Evolutionary conservation across 2,329 filamentous ascomycete genomes (phyloP).

Genomic region (Fusarium nisikadoi): DNA sequence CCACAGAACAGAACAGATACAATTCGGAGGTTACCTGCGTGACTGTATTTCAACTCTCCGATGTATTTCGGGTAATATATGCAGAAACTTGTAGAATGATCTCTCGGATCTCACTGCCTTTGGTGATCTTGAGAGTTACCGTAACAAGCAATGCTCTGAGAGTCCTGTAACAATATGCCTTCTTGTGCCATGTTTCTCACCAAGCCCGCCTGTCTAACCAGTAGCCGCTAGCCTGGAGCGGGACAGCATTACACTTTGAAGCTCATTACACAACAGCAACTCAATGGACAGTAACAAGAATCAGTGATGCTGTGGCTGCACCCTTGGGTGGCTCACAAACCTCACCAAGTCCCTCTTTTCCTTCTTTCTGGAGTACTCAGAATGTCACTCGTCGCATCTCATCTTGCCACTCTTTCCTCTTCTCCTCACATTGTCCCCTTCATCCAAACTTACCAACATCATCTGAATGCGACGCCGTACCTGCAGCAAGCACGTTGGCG

Average conservation of each 20-base stretch:
- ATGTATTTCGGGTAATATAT: not conserved
- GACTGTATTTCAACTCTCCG: not conserved
- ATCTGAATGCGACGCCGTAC: slow-evolving; percentile 32
- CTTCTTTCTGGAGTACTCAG: not conserved
- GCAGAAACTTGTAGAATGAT: not conserved
- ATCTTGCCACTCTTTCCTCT: slow-evolving; percentile 2
- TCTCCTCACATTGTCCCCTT: slow-evolving; percentile 4
- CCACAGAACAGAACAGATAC: not conserved
- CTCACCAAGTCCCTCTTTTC: not conserved
- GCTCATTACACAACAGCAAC: slow-evolving; percentile 30
- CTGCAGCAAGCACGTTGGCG: slow-evolving; percentile 34
- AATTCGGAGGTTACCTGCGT: not conserved
- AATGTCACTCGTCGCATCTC: slow-evolving; percentile 31
- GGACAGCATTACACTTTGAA: slow-evolving; percentile 3
- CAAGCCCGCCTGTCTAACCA: not conserved
- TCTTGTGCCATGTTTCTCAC: not conserved
- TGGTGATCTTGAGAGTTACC: not conserved
- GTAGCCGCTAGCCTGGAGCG: slow-evolving; percentile 5
- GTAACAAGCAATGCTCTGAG: not conserved
- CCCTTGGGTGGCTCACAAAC: slow-evolving; percentile 8
- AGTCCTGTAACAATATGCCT: not conserved
- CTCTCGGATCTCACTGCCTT: not conserved
- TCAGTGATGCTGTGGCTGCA: slow-evolving; percentile 38
- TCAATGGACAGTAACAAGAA: slow-evolving; percentile 8
- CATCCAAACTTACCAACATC: slow-evolving; percentile 20